These are phyloP conservation scores for Boletus bicolor DNA, from an alignment of 768 basidiomycete species.

Conservation along the genomic window DNA sequence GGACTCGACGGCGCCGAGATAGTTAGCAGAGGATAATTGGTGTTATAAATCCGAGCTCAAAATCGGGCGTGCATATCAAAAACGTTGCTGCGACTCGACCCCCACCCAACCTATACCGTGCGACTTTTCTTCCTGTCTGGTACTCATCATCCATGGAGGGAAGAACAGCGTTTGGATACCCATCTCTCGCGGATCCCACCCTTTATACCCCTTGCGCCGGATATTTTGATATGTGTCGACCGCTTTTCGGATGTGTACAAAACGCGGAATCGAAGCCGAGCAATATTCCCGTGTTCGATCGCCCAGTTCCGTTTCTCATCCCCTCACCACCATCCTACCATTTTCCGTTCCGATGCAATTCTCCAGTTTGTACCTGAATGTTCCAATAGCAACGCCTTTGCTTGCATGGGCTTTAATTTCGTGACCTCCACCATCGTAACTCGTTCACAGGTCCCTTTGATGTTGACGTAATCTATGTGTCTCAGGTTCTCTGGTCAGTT, in stretches of 20 bases:
- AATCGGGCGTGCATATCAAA: slow-evolving; percentile 34
- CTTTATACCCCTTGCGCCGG: slow-evolving; percentile 13
- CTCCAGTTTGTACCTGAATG: too few relatives aligned
- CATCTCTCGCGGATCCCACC: slow-evolving; percentile 5
- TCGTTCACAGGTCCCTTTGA: too few relatives aligned
- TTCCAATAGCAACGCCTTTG: too few relatives aligned
- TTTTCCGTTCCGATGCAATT: too few relatives aligned
- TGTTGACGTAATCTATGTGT: too few relatives aligned
- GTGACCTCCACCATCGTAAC: too few relatives aligned
- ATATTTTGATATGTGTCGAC: slow-evolving; percentile 17
- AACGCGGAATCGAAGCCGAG: slow-evolving; percentile 19
- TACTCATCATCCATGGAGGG: neutral
- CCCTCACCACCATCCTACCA: too few relatives aligned
- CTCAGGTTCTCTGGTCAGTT: too few relatives aligned
- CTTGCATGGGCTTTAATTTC: too few relatives aligned
- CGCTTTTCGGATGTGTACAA: slow-evolving; percentile 16
- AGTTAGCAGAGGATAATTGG: slow-evolving; percentile 18
- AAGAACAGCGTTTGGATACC: neutral
- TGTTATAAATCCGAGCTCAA: slow-evolving; percentile 32
- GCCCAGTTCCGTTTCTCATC: slow-evolving; percentile 7
- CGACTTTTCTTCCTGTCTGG: slow-evolving; percentile 25
- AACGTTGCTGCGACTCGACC: slow-evolving; percentile 23
- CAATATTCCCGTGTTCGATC: slow-evolving; percentile 19
- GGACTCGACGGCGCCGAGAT: neutral
- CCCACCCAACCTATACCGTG: slow-evolving; percentile 20